Evolutionary conservation across 257 asterid species (phyloP).

Genomic region (Primulina tabacum): DNA sequence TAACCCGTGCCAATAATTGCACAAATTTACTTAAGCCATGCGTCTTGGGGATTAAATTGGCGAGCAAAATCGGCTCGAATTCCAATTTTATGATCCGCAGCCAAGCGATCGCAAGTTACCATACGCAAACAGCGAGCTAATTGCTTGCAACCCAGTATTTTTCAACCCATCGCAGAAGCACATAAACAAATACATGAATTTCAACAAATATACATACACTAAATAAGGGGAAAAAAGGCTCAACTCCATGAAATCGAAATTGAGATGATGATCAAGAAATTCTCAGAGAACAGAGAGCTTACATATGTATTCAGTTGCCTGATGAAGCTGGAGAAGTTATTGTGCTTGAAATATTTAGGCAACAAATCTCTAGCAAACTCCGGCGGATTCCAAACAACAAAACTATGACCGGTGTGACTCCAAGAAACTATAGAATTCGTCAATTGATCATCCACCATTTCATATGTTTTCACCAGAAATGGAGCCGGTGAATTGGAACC

Average conservation of each 20-base stretch:
- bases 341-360: constrained; percentile 88
- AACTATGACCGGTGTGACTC: constrained; percentile 60
- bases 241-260: no score
- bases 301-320: constrained; percentile 93
- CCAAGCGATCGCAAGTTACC: not conserved
- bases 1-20: not conserved
- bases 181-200: not conserved
- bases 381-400: constrained; percentile 89
- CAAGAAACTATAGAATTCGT: constrained; percentile 73
- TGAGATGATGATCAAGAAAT: constrained; percentile 14
- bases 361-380: constrained; percentile 81
- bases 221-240: not conserved
- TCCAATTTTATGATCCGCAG: not conserved
- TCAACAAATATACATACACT: not conserved
- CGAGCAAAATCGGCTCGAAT: not conserved
- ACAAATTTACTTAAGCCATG: not conserved
- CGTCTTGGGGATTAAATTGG: not conserved
- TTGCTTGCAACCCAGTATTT: no score
- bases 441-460: constrained; percentile 69
- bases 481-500: constrained; percentile 77
- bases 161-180: not conserved
- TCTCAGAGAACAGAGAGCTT: constrained; percentile 31
- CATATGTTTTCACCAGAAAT: constrained; percentile 82
- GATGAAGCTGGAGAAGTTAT: constrained; percentile 88
- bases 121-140: no score